A percentile compares a stretch with the other conserved stretches of the same genome.
phyloP scores from a whole-genome alignment of 805 yeast species.

The Hanseniaspora taiwanica region DNA sequence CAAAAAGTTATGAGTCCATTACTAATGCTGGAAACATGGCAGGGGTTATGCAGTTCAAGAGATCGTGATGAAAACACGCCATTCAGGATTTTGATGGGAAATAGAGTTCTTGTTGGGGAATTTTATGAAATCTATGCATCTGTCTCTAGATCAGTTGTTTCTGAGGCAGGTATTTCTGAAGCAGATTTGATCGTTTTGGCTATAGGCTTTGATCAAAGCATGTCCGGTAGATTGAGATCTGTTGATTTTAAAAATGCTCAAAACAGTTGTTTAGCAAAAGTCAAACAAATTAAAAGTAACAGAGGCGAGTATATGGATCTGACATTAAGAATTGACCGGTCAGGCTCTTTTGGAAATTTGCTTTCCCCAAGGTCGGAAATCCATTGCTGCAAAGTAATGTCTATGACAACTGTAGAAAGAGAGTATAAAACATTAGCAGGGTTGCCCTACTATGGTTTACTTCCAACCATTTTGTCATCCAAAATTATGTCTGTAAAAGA shows the following conservation, averaged over 20 bases:
- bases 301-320: conserved; percentile 59
- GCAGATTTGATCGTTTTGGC: conserved; percentile 64
- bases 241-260: conserved; percentile 22
- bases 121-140: conserved; percentile 81
- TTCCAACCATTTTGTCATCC: conserved; percentile 54
- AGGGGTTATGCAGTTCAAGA: conserved; percentile 63
- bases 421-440: conserved; percentile 80
- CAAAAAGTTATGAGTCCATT: conserved; percentile 63
- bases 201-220: conserved; percentile 11
- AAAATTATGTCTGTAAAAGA: conserved; percentile 28
- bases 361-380: conserved; percentile 53
- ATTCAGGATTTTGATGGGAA: conserved; percentile 58
- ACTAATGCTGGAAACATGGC: conserved; percentile 86
- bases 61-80: conserved; percentile 43
- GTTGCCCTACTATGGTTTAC: conserved; percentile 65
- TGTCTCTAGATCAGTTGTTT: conserved; percentile 36
- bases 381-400: conserved; percentile 63
- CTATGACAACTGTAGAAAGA: conserved; percentile 85
- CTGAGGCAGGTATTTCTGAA: conserved; percentile 49
- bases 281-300: conserved; percentile 56
- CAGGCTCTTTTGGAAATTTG: conserved; percentile 32
- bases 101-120: conserved; percentile 69
- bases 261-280: conserved; percentile 66
- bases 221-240: conserved; percentile 23
- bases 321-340: conserved; percentile 49